Evolutionary conservation across 805 yeast genomes (phyloP), one percentile per base, ranked within the genome.

Genomic region (Candida oleophila): DNA sequence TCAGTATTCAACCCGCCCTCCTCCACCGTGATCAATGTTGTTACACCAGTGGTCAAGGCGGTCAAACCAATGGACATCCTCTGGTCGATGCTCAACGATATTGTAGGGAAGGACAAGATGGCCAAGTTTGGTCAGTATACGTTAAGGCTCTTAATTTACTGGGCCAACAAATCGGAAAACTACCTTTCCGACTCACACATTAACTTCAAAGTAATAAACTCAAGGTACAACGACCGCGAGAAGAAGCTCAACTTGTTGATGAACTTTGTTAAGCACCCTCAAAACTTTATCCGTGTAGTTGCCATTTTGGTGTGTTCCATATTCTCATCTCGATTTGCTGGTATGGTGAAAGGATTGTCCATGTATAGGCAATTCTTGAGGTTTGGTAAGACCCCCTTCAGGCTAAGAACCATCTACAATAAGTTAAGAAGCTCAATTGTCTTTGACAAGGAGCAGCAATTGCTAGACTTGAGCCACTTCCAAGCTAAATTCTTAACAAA

Each of bases 91-190:
- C 59, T 83, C 44, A 77, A 77, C 43, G 74, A 76, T 41, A 59
- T 85, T 22, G 74, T 80, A 2, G 92, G 92, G 42, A 86, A 85
- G 59, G 94, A 86, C 56, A 83, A 84, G 57, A 49, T 84, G 50
- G 86, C 87, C 20, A 86, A 86, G 53, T 68, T 82, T 8, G 68
- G 81, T 21, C 85, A 82, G 55, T 84, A 84, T 57, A 60, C 77
- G 0, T 59, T 86, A 37, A 77, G 86, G 47, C 58, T 85, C 16
- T 56, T 83, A 35, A 65, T 76, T 19, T 60, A 70, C 42, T 78
- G 80, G 54, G 68, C 83, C 16, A 55, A 68, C n/a, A 65, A 68
- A 22, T 58, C 77, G 1, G 65, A 68, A 51, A 46, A 50, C 12
- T 63, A 58, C 45, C 54, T 71, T 40, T 62, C 71, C 52, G 72